Percentiles rank a stretch among this genome's conserved stretches.
Conservation (phyloP, 2,329 filamentous ascomycete species). For the Alternaria novae-zelandiae region DNA sequence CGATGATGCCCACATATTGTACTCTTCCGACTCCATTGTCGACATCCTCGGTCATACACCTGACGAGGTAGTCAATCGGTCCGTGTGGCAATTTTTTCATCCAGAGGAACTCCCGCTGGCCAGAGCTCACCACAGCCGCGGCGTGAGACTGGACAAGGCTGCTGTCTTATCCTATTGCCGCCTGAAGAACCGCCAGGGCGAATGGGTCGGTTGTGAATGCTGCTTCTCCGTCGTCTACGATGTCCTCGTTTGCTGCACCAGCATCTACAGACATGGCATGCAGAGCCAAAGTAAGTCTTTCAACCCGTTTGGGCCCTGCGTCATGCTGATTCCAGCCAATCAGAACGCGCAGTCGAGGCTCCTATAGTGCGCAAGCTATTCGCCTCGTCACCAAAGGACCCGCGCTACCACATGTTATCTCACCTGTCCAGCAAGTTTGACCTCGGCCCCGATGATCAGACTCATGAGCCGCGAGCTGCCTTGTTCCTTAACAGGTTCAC, state of each 20-base stretch:
- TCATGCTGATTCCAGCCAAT: conserved; percentile 13
- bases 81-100: conserved; percentile 87
- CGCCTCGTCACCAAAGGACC: conserved; percentile 79
- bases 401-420: conserved; percentile 87
- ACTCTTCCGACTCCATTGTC: conserved; percentile 81
- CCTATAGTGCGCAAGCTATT: conserved; percentile 81
- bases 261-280: conserved; percentile 72
- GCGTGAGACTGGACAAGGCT: conserved; percentile 80
- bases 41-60: conserved; percentile 84
- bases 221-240: conserved; percentile 90
- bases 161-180: conserved; percentile 82
- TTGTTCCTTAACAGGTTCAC: conserved; percentile 88
- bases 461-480: conserved; percentile 81
- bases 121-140: conserved; percentile 72
- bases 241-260: conserved; percentile 84
- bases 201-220: conserved; percentile 83
- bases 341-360: conserved; percentile 78
- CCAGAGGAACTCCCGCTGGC: conserved; percentile 80
- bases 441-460: conserved; percentile 59
- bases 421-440: conserved; percentile 82
- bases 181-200: conserved; percentile 70
- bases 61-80: conserved; percentile 75
- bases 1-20: conserved; percentile 78
- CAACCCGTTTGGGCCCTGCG: neutral
- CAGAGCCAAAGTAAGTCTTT: conserved; percentile 74